Percentiles rank a stretch among this genome's conserved stretches.
These are phyloP conservation scores for Polygonum aviculare DNA, from an alignment of 148 eudicot species.

Conservation along the genomic window DNA sequence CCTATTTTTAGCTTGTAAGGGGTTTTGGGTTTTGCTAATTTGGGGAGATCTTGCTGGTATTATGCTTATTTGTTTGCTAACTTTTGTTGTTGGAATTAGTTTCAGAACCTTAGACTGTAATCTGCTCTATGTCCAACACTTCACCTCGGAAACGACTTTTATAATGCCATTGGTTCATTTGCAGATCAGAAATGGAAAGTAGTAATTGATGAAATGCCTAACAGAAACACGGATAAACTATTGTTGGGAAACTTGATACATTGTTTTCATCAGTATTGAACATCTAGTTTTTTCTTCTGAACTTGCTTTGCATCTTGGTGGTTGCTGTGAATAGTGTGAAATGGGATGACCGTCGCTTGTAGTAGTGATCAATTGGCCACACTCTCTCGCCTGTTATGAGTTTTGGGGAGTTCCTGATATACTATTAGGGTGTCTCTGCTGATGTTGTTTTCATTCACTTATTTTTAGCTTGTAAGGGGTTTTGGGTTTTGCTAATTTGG, in stretches of 20 bases:
- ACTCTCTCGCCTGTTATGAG: neutral
- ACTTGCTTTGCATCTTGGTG: too few species aligned
- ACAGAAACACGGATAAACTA: too few species aligned
- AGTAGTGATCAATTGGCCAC: too few species aligned
- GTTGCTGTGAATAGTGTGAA: too few species aligned
- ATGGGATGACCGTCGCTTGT: too few species aligned
- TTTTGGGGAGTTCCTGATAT: neutral
- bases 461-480: neutral
- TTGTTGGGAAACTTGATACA: too few species aligned
- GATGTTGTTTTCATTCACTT: neutral
- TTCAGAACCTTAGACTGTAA: neutral
- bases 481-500: neutral
- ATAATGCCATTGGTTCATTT: neutral
- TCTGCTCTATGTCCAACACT: neutral
- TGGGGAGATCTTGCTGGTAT: too few species aligned
- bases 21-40: neutral
- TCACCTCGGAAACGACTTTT: neutral
- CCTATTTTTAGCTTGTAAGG: neutral
- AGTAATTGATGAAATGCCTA: constrained; percentile 20
- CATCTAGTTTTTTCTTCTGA: too few species aligned
- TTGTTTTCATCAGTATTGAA: too few species aligned
- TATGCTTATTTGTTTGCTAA: too few species aligned
- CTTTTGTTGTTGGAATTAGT: neutral
- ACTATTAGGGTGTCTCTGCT: neutral
- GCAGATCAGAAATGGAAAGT: constrained; percentile 23